Evolutionary conservation across 805 yeast species (phyloP).

Genomic region (Metschnikowia continentalis): DNA sequence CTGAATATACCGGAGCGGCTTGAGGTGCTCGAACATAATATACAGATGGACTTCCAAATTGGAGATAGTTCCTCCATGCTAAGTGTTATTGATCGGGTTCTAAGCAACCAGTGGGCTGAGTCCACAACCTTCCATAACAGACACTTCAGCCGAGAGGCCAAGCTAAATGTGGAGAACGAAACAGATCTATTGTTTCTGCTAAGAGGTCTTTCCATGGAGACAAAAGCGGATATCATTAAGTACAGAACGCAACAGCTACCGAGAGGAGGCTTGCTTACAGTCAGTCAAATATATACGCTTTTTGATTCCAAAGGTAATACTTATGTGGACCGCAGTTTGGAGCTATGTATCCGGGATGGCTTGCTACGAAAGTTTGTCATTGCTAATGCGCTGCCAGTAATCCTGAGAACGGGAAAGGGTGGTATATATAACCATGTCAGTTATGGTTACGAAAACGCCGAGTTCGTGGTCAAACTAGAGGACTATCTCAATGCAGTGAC

Average conservation of each 20-base stretch:
- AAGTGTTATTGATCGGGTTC: slow-evolving; percentile 29
- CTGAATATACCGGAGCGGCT: slow-evolving; percentile 9
- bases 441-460: slow-evolving; percentile 42
- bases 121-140: slow-evolving; percentile 25
- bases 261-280: slow-evolving; percentile 32
- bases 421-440: slow-evolving; percentile 21
- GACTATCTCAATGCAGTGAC: slow-evolving; percentile 22
- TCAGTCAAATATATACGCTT: slow-evolving; percentile 48
- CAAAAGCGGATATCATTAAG: slow-evolving; percentile 35
- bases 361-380: slow-evolving; percentile 37
- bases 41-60: slow-evolving; percentile 37
- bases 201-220: slow-evolving; percentile 29
- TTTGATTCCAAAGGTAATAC: slow-evolving; percentile 44
- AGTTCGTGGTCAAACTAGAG: slow-evolving; percentile 28
- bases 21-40: slow-evolving; percentile 31
- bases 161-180: slow-evolving; percentile 7
- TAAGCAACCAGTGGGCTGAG: slow-evolving; percentile 39
- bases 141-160: slow-evolving; percentile 16
- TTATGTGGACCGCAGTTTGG: slow-evolving; percentile 45
- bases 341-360: slow-evolving; percentile 33
- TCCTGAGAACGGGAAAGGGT: slow-evolving; percentile 35
- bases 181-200: slow-evolving; percentile 33
- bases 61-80: slow-evolving; percentile 26
- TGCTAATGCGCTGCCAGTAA: slow-evolving; percentile 42
- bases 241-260: slow-evolving; percentile 35